These are phyloP conservation scores for Penicillium concentricum DNA, from an alignment of 2,329 filamentous ascomycete genomes.

Conservation along the genomic window DNA sequence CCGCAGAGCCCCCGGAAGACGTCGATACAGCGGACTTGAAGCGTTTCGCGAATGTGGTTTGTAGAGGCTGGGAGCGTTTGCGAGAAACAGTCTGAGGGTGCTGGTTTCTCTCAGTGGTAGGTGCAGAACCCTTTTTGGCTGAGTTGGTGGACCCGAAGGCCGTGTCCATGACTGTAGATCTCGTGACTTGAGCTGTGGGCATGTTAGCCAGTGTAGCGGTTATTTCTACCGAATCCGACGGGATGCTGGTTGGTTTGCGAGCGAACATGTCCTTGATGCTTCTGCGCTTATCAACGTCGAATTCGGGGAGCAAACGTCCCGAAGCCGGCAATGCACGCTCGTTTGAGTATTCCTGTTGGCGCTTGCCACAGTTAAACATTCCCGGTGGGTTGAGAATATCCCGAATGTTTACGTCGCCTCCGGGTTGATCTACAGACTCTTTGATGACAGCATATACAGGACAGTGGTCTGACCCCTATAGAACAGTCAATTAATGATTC, in stretches of 20 bases:
- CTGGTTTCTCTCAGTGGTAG: background rate
- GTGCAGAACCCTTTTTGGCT: background rate
- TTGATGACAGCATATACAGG: slow-evolving; percentile 79
- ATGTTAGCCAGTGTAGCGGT: background rate
- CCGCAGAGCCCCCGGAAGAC: slow-evolving; percentile 29
- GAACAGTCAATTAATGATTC: slow-evolving; percentile 15
- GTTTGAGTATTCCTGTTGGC: slow-evolving; percentile 63
- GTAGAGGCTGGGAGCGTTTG: slow-evolving; percentile 41
- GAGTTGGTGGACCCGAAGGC: background rate
- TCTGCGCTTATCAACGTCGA: slow-evolving; percentile 65
- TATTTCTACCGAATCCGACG: slow-evolving; percentile 13
- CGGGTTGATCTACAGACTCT: slow-evolving; percentile 57
- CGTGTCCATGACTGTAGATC: background rate
- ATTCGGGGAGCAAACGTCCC: slow-evolving; percentile 81
- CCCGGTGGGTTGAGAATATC: slow-evolving; percentile 78
- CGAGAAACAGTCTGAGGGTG: slow-evolving; percentile 22
- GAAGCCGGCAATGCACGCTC: slow-evolving; percentile 71
- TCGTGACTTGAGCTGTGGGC: background rate
- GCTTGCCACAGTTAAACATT: slow-evolving; percentile 66
- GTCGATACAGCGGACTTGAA: slow-evolving; percentile 45
- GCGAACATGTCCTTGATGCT: slow-evolving; percentile 94
- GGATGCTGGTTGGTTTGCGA: slow-evolving; percentile 49
- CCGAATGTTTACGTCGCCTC: slow-evolving; percentile 53
- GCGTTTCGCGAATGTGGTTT: slow-evolving; percentile 47
- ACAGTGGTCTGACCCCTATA: slow-evolving; percentile 85